phyloP scores from a whole-genome alignment of 495 filamentous ascomycete genomes.

The Neurospora terricola region DNA sequence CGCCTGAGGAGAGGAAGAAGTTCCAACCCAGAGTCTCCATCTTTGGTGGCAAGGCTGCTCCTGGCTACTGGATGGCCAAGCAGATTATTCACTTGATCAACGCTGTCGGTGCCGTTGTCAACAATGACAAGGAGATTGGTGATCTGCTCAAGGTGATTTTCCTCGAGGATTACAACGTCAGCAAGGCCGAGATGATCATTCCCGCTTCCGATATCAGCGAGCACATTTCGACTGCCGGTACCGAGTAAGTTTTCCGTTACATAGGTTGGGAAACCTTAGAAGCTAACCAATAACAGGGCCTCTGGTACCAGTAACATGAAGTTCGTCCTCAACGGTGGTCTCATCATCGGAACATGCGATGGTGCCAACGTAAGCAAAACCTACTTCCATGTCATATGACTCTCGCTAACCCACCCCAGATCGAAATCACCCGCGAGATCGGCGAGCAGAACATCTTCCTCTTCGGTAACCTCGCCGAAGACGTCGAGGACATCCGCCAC shows the following conservation, averaged over 20 bases:
- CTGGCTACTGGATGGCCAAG: slow-evolving; percentile 99
- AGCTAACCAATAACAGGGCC: slow-evolving; percentile 24
- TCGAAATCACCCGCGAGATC: slow-evolving; percentile 96
- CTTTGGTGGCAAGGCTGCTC: slow-evolving; percentile 95
- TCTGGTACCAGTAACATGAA: slow-evolving; percentile 84
- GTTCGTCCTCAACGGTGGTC: slow-evolving; percentile 91
- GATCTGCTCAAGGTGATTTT: slow-evolving; percentile 96
- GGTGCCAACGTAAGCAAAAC: slow-evolving; percentile 75
- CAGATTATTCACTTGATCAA: slow-evolving; percentile 96
- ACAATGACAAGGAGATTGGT: slow-evolving; percentile 82
- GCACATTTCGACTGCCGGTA: slow-evolving; percentile 97
- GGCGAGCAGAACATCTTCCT: slow-evolving; percentile 96
- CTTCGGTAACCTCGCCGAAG: slow-evolving; percentile 91
- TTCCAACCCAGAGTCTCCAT: slow-evolving; percentile 86
- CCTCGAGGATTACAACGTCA: slow-evolving; percentile 97
- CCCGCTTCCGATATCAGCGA: slow-evolving; percentile 95
- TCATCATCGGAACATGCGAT: slow-evolving; percentile 96
- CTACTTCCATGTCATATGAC: neutral
- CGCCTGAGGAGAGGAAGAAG: slow-evolving; percentile 77
- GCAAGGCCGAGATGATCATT: slow-evolving; percentile 93
- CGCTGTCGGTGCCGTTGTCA: slow-evolving; percentile 82
- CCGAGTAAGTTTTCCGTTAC: slow-evolving; percentile 53
- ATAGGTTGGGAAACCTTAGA: slow-evolving; percentile 28
- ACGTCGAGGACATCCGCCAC: slow-evolving; percentile 94
- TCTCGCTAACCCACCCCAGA: slow-evolving; percentile 40